phyloP scores from a whole-genome alignment of 1,139 yeast species.

The Lodderomyces metapsilosis region DNA sequence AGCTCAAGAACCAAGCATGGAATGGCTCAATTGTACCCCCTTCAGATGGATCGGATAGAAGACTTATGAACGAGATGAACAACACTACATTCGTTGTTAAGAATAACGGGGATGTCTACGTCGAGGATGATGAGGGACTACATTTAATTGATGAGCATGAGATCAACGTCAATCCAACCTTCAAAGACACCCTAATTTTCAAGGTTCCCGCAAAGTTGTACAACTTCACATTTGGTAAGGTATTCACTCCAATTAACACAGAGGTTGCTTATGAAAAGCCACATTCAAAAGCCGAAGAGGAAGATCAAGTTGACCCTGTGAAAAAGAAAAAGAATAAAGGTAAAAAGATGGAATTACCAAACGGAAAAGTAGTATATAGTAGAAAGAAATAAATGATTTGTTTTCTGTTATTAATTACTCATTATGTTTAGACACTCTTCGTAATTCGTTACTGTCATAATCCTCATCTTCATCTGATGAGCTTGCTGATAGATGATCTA shows the following conservation, averaged over 20 bases:
- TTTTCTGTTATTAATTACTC: constrained; percentile 18
- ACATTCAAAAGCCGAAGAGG: constrained; percentile 10
- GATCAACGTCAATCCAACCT: constrained; percentile 37
- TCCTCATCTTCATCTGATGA: constrained; percentile 29
- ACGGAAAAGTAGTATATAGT: constrained; percentile 58
- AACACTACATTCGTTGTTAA: constrained; percentile 66
- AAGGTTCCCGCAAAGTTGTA: constrained; percentile 45
- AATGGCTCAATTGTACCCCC: constrained; percentile 51
- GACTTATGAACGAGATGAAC: constrained; percentile 29
- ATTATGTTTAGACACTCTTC: constrained; percentile 42
- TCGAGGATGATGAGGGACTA: constrained; percentile 52
- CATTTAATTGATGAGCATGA: constrained; percentile 34
- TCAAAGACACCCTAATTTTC: constrained; percentile 56
- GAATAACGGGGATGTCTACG: constrained; percentile 66
- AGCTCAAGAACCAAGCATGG: constrained; percentile 61
- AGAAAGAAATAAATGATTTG: constrained; percentile 25
- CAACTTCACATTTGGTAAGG: constrained; percentile 45
- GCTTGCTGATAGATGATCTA: constrained; percentile 40
- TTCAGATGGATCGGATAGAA: constrained; percentile 45
- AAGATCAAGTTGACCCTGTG: constrained; percentile 19
- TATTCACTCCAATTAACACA: constrained; percentile 28
- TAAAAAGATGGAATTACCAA: constrained; percentile 51
- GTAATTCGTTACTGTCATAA: constrained; percentile 26
- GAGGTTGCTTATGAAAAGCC: constrained; percentile 19
- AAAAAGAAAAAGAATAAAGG: constrained; percentile 40